phyloP scores from a whole-genome alignment of 1,284 basidiomycete genomes.

The Omphalotus olearius region DNA sequence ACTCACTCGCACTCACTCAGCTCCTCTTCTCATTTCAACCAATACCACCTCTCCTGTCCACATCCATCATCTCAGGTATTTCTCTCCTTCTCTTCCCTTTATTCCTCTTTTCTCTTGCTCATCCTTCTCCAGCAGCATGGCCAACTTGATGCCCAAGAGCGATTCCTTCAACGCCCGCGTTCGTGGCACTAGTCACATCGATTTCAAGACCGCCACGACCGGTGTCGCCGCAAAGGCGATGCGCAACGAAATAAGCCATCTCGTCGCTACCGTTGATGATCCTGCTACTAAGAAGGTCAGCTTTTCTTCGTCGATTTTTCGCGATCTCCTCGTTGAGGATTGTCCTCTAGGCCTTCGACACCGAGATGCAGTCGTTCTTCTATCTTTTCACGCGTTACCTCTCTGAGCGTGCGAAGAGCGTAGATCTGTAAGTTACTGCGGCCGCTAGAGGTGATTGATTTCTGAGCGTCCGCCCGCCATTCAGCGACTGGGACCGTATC shows the following conservation, averaged over 20 bases:
- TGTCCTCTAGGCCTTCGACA: conserved; percentile 79
- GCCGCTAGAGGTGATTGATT: conserved; percentile 3
- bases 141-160: conserved; percentile 53
- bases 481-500: conserved; percentile 96
- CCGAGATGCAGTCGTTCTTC: conserved; percentile 99
- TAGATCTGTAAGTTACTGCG: conserved; percentile 76
- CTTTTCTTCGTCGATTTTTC: conserved; percentile 1
- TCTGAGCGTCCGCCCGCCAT: conserved; percentile 12
- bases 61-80: conserved; percentile 43
- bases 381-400: conserved; percentile 98
- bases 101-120: conserved; percentile 13
- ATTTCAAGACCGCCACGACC: conserved; percentile 98
- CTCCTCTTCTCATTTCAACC: conserved; percentile 57
- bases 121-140: conserved; percentile 36
- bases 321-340: conserved; percentile 9
- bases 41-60: conserved; percentile 59
- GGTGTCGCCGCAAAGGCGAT: conserved; percentile 97
- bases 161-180: conserved; percentile 64
- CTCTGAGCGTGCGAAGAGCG: conserved; percentile 89
- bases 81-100: conserved; percentile 14
- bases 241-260: conserved; percentile 96
- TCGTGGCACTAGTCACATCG: conserved; percentile 67
- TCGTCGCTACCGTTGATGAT: conserved; percentile 84
- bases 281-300: conserved; percentile 76
- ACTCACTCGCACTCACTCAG: conserved; percentile 41